Evolutionary conservation across 768 basidiomycete genomes (phyloP).

Genomic region (Infundibulicybe gibba): DNA sequence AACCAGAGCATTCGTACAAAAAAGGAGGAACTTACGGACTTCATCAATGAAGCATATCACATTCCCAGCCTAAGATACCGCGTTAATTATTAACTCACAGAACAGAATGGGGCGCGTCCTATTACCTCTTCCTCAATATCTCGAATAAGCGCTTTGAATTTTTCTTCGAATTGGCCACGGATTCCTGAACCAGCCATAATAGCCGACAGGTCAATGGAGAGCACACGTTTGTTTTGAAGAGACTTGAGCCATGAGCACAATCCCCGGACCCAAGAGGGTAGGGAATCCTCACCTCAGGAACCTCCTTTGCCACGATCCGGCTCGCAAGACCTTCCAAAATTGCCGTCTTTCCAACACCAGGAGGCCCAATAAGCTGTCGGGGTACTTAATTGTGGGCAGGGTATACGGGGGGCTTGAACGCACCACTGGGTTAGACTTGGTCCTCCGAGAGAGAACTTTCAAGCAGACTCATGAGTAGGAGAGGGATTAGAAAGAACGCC

Average conservation of each 20-base stretch:
- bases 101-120: constrained; percentile 19
- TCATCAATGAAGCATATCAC: constrained; percentile 95
- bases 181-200: constrained; percentile 90
- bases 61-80: constrained; percentile 48
- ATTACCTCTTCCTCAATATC: constrained; percentile 83
- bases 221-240: constrained; percentile 81
- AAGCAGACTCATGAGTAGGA: background rate
- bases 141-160: constrained; percentile 84
- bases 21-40: constrained; percentile 62
- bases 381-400: background rate
- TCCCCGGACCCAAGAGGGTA: too few relatives aligned
- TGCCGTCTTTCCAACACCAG: constrained; percentile 92
- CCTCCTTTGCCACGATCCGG: constrained; percentile 84
- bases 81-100: constrained; percentile 4
- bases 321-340: constrained; percentile 88
- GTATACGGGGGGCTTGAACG: constrained; percentile 19
- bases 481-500: background rate
- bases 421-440: constrained; percentile 91
- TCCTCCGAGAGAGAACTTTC: constrained; percentile 80
- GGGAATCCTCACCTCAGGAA: constrained; percentile 69
- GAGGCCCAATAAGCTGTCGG: constrained; percentile 70
- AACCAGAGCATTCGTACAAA: background rate
- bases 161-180: constrained; percentile 90
- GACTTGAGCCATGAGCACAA: constrained; percentile 43
- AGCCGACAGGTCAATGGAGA: constrained; percentile 79